Conservation (phyloP, 768 basidiomycete species). For the Pulveroboletus frians region DNA sequence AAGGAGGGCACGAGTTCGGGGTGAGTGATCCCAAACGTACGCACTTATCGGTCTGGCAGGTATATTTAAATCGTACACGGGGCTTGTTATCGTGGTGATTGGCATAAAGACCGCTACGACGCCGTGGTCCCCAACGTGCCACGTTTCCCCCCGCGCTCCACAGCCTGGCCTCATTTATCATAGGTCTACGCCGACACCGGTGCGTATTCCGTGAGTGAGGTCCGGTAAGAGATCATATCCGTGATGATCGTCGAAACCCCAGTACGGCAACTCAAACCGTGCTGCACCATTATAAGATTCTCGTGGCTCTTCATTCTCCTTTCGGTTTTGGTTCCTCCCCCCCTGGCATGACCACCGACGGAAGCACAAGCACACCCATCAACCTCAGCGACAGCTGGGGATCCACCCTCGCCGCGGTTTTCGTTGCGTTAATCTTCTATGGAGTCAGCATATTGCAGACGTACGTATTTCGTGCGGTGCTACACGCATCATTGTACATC, state of each 20-base stretch:
- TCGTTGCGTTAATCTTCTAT: slow-evolving; percentile 20
- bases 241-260: slow-evolving; percentile 7
- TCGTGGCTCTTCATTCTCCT: neutral
- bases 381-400: slow-evolving; percentile 19
- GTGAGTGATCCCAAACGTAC: neutral
- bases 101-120: neutral
- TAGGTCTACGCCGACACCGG: neutral
- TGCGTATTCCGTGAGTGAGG: neutral
- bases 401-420: slow-evolving; percentile 19
- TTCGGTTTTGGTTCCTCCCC: neutral
- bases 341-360: slow-evolving; percentile 11
- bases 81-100: neutral
- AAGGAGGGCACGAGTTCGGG: neutral
- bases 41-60: neutral
- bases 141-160: neutral
- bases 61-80: neutral
- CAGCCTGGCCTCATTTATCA: neutral
- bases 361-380: neutral
- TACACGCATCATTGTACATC: neutral
- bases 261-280: slow-evolving; percentile 6
- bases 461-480: slow-evolving; percentile 7
- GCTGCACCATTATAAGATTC: neutral
- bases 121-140: neutral
- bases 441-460: slow-evolving; percentile 24
- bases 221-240: slow-evolving; percentile 1